Evolutionary conservation across 2,329 filamentous ascomycete species (phyloP), one percentile per base, ranked within the genome.

Genomic region (Metarhizium humberi): DNA sequence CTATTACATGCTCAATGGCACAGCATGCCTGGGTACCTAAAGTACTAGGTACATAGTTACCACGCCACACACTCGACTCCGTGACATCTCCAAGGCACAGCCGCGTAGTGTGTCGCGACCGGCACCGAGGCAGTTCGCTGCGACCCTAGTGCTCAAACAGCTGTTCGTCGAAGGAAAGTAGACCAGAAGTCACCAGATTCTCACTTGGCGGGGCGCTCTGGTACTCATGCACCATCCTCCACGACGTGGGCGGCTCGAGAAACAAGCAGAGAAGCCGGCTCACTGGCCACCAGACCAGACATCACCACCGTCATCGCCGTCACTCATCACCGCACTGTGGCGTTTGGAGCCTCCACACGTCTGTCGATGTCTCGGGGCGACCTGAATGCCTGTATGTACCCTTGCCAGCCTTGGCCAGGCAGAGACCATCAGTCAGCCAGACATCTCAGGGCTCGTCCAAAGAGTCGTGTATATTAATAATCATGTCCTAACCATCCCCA

Each of bases 321-420:
- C 20, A 30, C n/a, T 4, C 20, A 46, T 52, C 40, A 52, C 51
- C 52, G n/a, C 52, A 54, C 46, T 30, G 52, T 54, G 52, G 51
- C 51, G 40, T 46, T 43, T 34, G 42, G 32, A 3, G 16, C 51
- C 48, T 50, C 45, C 25, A 18, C 42, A 40, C 2, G 38, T 40
- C 38, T 16, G 38, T 40, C 38, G 38, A 40, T 40, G 42, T 45
- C 42, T 45, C n/a, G 8, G 18, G 18, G 7, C 4, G 42, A 3
- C 42, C 16, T 16, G n/a, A 45, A 16, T 13, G 38, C 38, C 13
- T 34, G 7, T 34, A 11, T 11, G 32, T 8, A 7, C 32, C 32
- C 32, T 7, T 13, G 13, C 10, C 14, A 40, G 13, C 38, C 13
- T 40, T 36, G 34, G 10, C 32, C 6, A 7, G 4, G 10, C 6